These are phyloP conservation scores for Paramecium sonneborni DNA, from an alignment of 73 alveolate species.

Conservation along the genomic window DNA sequence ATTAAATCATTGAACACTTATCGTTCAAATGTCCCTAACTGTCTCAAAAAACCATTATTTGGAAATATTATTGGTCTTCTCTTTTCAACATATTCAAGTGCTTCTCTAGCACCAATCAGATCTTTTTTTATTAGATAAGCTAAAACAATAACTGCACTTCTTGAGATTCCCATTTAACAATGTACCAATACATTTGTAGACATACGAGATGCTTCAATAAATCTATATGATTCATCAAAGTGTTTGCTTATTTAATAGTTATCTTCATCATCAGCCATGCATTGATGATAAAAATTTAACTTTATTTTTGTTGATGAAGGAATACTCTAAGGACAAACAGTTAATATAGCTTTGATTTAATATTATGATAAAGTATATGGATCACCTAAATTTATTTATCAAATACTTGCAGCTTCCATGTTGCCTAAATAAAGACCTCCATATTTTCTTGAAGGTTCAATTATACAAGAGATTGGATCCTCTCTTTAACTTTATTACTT, in stretches of 20 bases:
- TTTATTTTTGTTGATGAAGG: background rate
- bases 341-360: background rate
- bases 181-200: constrained; percentile 58
- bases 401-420: constrained; percentile 53
- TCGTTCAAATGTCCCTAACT: constrained; percentile 31
- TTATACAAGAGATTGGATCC: background rate
- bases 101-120: background rate
- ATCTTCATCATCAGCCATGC: constrained; percentile 34
- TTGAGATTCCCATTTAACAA: constrained; percentile 54
- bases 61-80: constrained; percentile 38
- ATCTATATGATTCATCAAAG: constrained; percentile 57
- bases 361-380: background rate
- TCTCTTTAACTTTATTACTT: background rate
- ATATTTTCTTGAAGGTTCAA: background rate
- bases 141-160: constrained; percentile 62
- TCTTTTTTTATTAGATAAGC: constrained; percentile 42
- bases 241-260: background rate
- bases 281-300: background rate
- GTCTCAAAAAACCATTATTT: constrained; percentile 45
- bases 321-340: background rate
- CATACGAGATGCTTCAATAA: constrained; percentile 26
- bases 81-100: constrained; percentile 4
- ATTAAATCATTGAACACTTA: background rate
- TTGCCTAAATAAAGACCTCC: constrained; percentile 65
- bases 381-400: background rate